Evolutionary conservation across 2,329 filamentous ascomycete genomes (phyloP).

Genomic region (Colletotrichum sp.): DNA sequence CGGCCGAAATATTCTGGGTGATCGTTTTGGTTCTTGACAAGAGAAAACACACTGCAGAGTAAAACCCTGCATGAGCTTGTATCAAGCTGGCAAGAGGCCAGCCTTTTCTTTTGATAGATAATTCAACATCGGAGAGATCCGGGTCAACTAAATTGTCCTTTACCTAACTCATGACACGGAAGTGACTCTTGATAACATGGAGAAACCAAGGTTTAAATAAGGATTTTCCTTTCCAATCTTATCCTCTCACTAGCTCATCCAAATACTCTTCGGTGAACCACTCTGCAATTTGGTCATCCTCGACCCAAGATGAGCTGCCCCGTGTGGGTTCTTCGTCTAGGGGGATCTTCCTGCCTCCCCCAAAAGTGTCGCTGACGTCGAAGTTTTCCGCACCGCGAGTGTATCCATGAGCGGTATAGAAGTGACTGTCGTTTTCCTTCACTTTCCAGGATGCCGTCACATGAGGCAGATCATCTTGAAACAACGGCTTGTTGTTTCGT

Average conservation of each 20-base stretch:
- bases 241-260: background rate
- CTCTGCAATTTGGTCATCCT: background rate
- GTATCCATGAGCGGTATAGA: background rate
- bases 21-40: background rate
- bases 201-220: background rate
- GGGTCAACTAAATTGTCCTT: background rate
- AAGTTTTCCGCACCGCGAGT: background rate
- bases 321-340: accelerated
- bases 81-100: background rate
- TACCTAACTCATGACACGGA: accelerated
- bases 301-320: background rate
- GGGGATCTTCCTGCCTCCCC: background rate
- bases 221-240: background rate
- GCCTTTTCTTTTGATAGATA: no score
- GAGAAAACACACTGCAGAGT: background rate
- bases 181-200: background rate
- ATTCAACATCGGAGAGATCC: background rate
- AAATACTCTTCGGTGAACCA: background rate
- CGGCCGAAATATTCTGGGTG: background rate
- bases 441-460: background rate
- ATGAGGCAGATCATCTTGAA: background rate
- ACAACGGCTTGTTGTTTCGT: background rate
- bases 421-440: background rate
- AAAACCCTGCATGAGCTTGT: background rate
- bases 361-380: background rate